Conservation (phyloP, 208 protist species). For the Trypanosoma scelopori region DNA sequence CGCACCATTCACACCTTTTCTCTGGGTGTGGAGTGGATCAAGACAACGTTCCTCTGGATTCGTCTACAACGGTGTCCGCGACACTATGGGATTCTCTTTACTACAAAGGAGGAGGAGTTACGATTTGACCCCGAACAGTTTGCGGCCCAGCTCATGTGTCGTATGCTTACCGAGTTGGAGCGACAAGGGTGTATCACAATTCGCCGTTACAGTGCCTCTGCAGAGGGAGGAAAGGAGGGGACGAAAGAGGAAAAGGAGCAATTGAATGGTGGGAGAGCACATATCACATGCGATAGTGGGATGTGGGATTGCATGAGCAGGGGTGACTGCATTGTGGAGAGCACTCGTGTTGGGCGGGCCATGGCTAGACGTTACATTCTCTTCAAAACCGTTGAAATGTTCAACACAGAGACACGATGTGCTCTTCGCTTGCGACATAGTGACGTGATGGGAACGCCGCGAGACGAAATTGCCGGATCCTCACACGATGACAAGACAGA, state of each 20-base stretch:
- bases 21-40: constrained; percentile 80
- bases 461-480: background rate
- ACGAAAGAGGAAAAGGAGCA: background rate
- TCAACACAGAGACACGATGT: constrained; percentile 39
- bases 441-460: background rate
- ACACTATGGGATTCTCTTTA: constrained; percentile 77
- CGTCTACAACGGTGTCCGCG: constrained; percentile 60
- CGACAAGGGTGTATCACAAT: constrained; percentile 55
- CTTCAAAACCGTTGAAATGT: constrained; percentile 71
- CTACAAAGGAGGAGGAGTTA: constrained; percentile 37
- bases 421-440: too few relatives aligned
- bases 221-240: background rate
- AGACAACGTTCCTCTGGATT: constrained; percentile 92
- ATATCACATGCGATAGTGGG: too few relatives aligned
- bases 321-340: constrained; percentile 22
- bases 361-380: constrained; percentile 87
- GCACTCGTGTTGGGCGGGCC: constrained; percentile 46
- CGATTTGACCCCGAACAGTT: constrained; percentile 56
- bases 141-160: constrained; percentile 61
- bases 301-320: background rate
- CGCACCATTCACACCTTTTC: constrained; percentile 81
- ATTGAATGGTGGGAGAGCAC: too few relatives aligned
- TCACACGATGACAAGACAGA: background rate
- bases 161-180: constrained; percentile 55
- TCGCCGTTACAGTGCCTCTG: background rate